These are phyloP conservation scores for Amanita inopinata DNA, from an alignment of 768 basidiomycete genomes.

Conservation along the genomic window DNA sequence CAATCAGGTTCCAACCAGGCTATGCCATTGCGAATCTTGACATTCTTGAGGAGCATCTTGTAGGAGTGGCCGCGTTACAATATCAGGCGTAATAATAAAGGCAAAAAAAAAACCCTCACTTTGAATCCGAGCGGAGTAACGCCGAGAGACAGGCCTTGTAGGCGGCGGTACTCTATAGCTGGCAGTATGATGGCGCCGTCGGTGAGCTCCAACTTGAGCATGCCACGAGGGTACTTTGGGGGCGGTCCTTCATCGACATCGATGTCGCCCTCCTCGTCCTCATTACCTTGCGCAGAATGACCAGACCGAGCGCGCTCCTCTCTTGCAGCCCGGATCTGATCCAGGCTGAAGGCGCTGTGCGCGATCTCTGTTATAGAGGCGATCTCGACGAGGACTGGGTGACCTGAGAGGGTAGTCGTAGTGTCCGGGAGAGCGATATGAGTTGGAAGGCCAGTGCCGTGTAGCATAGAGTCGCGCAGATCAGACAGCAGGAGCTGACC, in stretches of 20 bases:
- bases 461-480: constrained; percentile 60
- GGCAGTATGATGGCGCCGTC: constrained; percentile 64
- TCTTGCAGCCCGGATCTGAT: constrained; percentile 55
- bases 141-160: constrained; percentile 61
- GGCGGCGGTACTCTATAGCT: constrained; percentile 69
- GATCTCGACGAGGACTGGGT: constrained; percentile 68
- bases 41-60: constrained; percentile 64
- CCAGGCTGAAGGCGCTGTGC: constrained; percentile 70
- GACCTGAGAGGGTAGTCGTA: constrained; percentile 22
- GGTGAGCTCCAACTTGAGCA: constrained; percentile 65
- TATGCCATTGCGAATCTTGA: constrained; percentile 57
- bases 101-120: constrained; percentile 43
- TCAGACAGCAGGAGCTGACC: constrained; percentile 64
- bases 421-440: constrained; percentile 28
- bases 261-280: constrained; percentile 43
- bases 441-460: constrained; percentile 57
- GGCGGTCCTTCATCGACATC: constrained; percentile 65
- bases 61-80: not conserved
- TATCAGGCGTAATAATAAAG: not conserved
- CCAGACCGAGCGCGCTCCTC: constrained; percentile 56
- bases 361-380: constrained; percentile 76
- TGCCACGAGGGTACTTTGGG: constrained; percentile 74
- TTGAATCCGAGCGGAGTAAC: constrained; percentile 78
- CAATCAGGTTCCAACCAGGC: constrained; percentile 70
- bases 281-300: constrained; percentile 28